Base-by-base conservation (phyloP, 257 asterid genomes). In the Solanum bulbocastanum region DNA sequence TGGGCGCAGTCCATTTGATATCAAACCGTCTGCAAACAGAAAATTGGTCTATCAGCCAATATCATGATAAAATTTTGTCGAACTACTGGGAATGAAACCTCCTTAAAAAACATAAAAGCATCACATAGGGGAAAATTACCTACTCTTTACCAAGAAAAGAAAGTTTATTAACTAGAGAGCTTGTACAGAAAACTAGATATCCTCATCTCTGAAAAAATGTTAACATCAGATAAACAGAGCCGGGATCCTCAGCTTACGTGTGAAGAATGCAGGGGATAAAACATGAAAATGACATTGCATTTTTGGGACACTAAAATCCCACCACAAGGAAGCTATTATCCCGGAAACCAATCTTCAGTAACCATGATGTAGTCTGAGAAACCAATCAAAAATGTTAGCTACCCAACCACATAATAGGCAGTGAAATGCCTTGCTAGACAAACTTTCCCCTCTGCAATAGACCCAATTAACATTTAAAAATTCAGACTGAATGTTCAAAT, bases 1-100 rank as follows among this genome's bases (percentile, higher is more conserved):
- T 94, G 86, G 98, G 99, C 56, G 99, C 99, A 60, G 94, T 95
- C 99, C 99, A 97, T 90, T 97, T 97, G 90, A 97, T 95, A 92
- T 97, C 99, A 91, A 97, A 96, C 89, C 98, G 94, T 95, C 99
- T 97, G 83, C 91, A 91, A 73, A 62, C 33, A 78, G 52, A 92
- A 68, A 74, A 40, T 74, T 62, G 37, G 85, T 27, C 87, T 25
- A 89, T 83, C 78, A 36, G 90, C 81, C 89, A 87, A 87, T 33
- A 35, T 86, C 84, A 62, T 71, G 46, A 27, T n/a, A 86, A 86
- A 72, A 20, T 49, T 36, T 13, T 23, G 35, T 58, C 1, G 6
- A 76, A 86, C 66, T 33, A 86, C 68, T 30, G 25, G 71, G 36
- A 49, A 46, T 75, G 49, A 32, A 86, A 72, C 71, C 39, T 73